phyloP scores from a whole-genome alignment of 139 green algal genomes.

The Tetradesmus obliquus region DNA sequence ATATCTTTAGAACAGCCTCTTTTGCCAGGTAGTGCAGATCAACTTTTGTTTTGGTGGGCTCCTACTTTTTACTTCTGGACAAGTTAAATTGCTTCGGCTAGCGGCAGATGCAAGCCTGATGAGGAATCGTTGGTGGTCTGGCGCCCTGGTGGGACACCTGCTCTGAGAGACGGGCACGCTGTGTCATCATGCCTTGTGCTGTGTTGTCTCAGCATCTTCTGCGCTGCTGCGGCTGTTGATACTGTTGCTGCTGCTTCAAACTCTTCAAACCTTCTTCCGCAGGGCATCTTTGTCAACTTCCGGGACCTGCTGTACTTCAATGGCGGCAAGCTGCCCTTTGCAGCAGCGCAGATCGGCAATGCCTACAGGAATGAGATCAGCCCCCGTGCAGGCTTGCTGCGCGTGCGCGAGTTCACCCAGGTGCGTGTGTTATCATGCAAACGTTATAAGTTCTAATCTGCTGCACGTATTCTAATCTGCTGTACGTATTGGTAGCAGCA shows the following conservation, averaged over 20 bases:
- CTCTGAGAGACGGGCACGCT: too few species aligned
- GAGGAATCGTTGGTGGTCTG: too few species aligned
- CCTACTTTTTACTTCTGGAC: too few species aligned
- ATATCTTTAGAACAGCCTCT: too few species aligned
- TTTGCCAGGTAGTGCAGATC: too few species aligned
- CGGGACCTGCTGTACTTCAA: slow-evolving; percentile 98
- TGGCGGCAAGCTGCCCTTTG: slow-evolving; percentile 97
- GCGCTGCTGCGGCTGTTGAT: neutral
- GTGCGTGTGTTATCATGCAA: slow-evolving; percentile 21
- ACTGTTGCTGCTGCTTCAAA: neutral
- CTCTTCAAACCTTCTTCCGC: neutral
- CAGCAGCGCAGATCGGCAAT: slow-evolving; percentile 97
- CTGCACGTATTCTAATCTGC: too few species aligned
- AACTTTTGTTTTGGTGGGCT: too few species aligned
- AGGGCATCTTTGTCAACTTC: slow-evolving; percentile 96
- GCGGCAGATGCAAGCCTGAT: too few species aligned
- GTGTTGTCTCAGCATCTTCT: neutral
- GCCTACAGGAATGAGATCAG: slow-evolving; percentile 98
- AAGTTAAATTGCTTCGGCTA: too few species aligned
- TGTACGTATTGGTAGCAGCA: too few species aligned
- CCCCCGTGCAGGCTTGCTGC: slow-evolving; percentile 92
- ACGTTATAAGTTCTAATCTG: neutral
- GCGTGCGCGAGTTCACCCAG: slow-evolving; percentile 99
- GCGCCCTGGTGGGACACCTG: too few species aligned
- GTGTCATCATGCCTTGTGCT: neutral